A percentile compares a stretch with the other conserved stretches of the same genome.
Conservation (phyloP, 108 stramenopile genomes). For the Discostella pseudostelligera region DNA sequence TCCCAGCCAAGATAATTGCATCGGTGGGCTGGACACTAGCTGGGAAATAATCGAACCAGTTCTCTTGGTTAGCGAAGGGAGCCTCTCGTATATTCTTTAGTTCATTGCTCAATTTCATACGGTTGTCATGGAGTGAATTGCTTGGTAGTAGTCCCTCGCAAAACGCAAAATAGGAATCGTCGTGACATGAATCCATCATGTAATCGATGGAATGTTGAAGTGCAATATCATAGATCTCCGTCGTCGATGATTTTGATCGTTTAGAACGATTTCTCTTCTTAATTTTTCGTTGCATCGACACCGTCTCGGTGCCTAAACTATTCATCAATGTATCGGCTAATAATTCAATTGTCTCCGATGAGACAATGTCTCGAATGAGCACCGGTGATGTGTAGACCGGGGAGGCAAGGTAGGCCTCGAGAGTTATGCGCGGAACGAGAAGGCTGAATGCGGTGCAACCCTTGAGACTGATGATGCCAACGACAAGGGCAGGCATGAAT, state of each 20-base stretch:
- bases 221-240: constrained; percentile 40
- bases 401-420: constrained; percentile 15
- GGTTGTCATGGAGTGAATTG: neutral
- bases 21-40: constrained; percentile 39
- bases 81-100: constrained; percentile 16
- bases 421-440: constrained; percentile 19
- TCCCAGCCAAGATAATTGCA: constrained; percentile 58
- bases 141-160: constrained; percentile 52
- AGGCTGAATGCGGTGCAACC: constrained; percentile 1
- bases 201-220: constrained; percentile 44
- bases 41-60: constrained; percentile 69
- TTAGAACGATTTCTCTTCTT: neutral
- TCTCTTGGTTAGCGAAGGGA: constrained; percentile 13
- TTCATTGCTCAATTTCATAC: constrained; percentile 1
- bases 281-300: constrained; percentile 20
- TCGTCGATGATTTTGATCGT: neutral
- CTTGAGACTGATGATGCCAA: neutral
- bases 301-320: constrained; percentile 3
- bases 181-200: constrained; percentile 48
- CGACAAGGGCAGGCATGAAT: neutral
- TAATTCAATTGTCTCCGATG: constrained; percentile 6
- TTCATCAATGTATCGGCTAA: constrained; percentile 14
- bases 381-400: neutral
- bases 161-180: constrained; percentile 51
- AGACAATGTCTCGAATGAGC: constrained; percentile 19